Evolutionary conservation across 768 basidiomycete genomes (phyloP).

Genomic region (Rhizopogon roseolus): DNA sequence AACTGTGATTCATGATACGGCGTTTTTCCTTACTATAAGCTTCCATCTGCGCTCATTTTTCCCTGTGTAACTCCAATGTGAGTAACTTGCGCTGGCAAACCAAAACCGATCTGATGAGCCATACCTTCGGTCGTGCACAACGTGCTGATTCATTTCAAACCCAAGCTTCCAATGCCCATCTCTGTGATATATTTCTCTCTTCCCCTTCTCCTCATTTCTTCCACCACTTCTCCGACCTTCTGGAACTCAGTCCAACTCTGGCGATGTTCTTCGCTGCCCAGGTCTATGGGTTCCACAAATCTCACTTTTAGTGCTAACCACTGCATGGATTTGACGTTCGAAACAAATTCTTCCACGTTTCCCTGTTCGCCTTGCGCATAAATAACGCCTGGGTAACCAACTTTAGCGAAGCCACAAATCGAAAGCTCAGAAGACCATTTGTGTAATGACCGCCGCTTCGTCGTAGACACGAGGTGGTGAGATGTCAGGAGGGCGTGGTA

Average conservation of each 20-base stretch:
- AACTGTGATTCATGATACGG: too few species aligned
- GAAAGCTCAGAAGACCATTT: slow-evolving; percentile 51
- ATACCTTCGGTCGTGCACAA: neutral
- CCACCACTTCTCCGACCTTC: slow-evolving; percentile 65
- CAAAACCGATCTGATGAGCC: too few species aligned
- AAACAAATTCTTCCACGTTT: slow-evolving; percentile 58
- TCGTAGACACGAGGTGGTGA: slow-evolving; percentile 64
- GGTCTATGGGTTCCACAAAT: slow-evolving; percentile 46
- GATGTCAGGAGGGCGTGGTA: slow-evolving; percentile 69
- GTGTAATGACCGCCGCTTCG: slow-evolving; percentile 55
- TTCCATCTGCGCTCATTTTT: too few species aligned
- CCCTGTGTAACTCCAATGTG: too few species aligned
- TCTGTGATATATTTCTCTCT: slow-evolving; percentile 52
- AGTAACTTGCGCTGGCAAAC: too few species aligned
- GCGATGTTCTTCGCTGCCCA: neutral
- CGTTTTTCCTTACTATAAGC: too few species aligned
- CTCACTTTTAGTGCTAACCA: slow-evolving; percentile 69
- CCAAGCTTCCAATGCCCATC: slow-evolving; percentile 57
- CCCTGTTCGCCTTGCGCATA: slow-evolving; percentile 56
- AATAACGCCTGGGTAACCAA: slow-evolving; percentile 72
- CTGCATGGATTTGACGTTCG: slow-evolving; percentile 69
- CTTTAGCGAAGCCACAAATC: slow-evolving; percentile 65
- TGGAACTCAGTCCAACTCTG: slow-evolving; percentile 56
- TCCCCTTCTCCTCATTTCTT: slow-evolving; percentile 57
- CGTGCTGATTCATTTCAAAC: neutral